A percentile compares a stretch with the other conserved stretches of the same genome.
Evolutionary conservation across 2,329 filamentous ascomycete species (phyloP).

Genomic region (Ascochyta pisi): DNA sequence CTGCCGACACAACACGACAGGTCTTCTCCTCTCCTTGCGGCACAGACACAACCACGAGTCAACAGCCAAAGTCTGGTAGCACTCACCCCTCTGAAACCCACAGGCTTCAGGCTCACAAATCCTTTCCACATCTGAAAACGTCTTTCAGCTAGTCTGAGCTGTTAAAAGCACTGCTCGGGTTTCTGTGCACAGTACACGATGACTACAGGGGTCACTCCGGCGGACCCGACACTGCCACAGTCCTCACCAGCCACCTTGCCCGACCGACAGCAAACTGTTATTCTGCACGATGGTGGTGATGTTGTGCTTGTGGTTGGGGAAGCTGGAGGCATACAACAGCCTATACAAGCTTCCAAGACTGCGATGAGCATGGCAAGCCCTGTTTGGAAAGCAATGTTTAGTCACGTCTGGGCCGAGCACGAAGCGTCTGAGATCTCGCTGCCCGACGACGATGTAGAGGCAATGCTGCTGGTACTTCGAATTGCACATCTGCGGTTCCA

Average conservation of each 20-base stretch:
- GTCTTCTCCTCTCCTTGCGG: conserved; percentile 1
- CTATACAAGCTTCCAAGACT: not conserved
- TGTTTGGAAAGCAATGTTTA: conserved; percentile 30
- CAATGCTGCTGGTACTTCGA: conserved; percentile 7
- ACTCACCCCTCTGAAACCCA: not conserved
- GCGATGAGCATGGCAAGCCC: conserved; percentile 27
- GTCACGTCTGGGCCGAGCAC: conserved; percentile 19
- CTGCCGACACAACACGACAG: not conserved
- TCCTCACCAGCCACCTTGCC: not conserved
- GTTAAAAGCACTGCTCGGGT: not conserved
- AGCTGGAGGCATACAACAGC: not conserved
- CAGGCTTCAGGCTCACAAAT: not conserved
- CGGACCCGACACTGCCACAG: not conserved
- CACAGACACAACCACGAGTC: not conserved
- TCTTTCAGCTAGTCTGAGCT: too few species aligned
- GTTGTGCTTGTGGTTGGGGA: not conserved
- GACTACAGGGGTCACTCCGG: not conserved
- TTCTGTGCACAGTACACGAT: not conserved
- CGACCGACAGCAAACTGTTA: not conserved
- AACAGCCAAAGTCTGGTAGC: not conserved
- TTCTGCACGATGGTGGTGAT: not conserved
- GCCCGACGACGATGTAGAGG: conserved; percentile 33
- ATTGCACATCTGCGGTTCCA: not conserved
- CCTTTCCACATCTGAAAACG: not conserved
- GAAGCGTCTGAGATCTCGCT: conserved; percentile 31